Evolutionary conservation across 2,329 filamentous ascomycete genomes (phyloP).

Genomic region (Septoria petroselini): DNA sequence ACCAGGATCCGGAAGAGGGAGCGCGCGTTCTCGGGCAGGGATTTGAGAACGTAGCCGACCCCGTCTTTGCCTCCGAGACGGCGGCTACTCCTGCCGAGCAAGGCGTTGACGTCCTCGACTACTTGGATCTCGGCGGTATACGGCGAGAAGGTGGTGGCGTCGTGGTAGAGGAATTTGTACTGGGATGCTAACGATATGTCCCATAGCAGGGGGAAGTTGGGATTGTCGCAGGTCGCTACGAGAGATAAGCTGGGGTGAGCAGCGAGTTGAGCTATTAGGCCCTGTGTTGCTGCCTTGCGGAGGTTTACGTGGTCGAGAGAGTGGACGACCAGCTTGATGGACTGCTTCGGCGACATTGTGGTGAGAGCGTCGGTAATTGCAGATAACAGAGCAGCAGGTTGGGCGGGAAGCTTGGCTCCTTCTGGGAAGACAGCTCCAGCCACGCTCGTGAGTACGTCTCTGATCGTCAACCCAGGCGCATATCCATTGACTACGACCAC

Average conservation of each 20-base stretch:
- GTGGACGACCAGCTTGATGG: conserved; percentile 57
- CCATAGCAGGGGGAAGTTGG: conserved; percentile 85
- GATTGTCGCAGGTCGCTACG: conserved; percentile 79
- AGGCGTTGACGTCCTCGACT: conserved; percentile 84
- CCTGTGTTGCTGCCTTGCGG: conserved; percentile 66
- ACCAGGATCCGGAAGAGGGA: conserved; percentile 82
- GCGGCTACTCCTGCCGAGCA: conserved; percentile 75
- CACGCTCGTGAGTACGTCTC: conserved; percentile 68
- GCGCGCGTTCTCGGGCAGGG: conserved; percentile 86
- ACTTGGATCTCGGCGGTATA: conserved; percentile 73
- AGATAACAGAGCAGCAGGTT: conserved; percentile 66
- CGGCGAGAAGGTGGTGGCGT: conserved; percentile 83
- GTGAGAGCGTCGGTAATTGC: conserved; percentile 62
- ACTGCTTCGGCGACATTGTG: conserved; percentile 39
- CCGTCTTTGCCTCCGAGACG: conserved; percentile 86
- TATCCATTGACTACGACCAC: conserved; percentile 90
- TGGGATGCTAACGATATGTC: conserved; percentile 78
- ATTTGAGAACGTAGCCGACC: conserved; percentile 84
- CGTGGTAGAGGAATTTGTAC: conserved; percentile 87
- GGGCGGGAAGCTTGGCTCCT: conserved; percentile 57
- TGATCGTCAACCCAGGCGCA: conserved; percentile 60
- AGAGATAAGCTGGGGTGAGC: conserved; percentile 69
- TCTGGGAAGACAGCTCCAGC: conserved; percentile 58
- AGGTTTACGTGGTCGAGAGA: conserved; percentile 79
- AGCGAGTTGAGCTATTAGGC: conserved; percentile 72